A percentile compares a stretch with the other conserved stretches of the same genome.
phyloP scores from a whole-genome alignment of 2,329 filamentous ascomycete genomes.

The Fusarium nygamai region DNA sequence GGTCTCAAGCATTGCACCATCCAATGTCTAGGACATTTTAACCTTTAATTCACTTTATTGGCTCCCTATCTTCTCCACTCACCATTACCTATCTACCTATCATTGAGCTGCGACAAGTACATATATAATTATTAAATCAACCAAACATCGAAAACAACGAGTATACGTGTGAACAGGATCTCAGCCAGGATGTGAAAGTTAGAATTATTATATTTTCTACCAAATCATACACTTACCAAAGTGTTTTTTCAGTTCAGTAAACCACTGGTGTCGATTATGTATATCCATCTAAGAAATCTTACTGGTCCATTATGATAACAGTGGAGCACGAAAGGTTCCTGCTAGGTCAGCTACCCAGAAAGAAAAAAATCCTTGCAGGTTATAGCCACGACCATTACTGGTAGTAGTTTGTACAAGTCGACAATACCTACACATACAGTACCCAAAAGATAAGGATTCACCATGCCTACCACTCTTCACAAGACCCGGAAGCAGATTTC shows the following conservation, averaged over 20 bases:
- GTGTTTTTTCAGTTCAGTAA: neutral
- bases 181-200: neutral
- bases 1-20: neutral
- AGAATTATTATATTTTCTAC: neutral
- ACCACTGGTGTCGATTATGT: constrained; percentile 5
- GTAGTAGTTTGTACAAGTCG: constrained; percentile 5
- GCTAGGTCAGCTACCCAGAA: neutral
- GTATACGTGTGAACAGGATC: neutral
- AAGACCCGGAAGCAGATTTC: constrained; percentile 91
- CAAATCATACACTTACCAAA: neutral
- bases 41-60: too few relatives aligned
- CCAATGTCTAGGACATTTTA: neutral
- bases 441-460: constrained; percentile 35
- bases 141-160: neutral
- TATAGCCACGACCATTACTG: neutral
- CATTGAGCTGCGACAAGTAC: neutral
- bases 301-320: neutral
- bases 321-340: constrained; percentile 23
- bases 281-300: constrained; percentile 16
- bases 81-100: neutral
- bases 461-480: constrained; percentile 79
- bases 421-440: constrained; percentile 1
- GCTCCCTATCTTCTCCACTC: neutral
- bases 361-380: constrained; percentile 28
- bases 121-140: neutral